A percentile compares a stretch with the other conserved stretches of the same genome.
phyloP scores from a whole-genome alignment of 306 rosid genomes.

The Citrullus amarus region DNA sequence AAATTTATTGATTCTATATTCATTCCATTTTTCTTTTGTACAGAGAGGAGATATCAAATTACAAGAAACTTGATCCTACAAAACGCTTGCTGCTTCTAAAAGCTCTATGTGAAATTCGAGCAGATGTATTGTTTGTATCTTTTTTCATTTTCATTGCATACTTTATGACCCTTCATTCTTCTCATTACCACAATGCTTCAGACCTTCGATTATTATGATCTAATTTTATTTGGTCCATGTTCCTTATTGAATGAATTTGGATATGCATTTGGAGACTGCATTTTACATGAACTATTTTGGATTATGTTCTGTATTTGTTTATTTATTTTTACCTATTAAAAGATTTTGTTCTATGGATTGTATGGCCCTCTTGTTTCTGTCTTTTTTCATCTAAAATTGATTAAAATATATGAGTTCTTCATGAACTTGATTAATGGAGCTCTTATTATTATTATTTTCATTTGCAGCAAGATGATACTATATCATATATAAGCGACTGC shows the following conservation, averaged over 20 bases:
- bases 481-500: conserved; percentile 52
- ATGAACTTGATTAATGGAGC: background rate
- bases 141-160: conserved; percentile 4
- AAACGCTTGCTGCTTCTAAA: conserved; percentile 58
- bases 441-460: background rate
- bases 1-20: conserved; percentile 1
- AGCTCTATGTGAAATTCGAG: conserved; percentile 90
- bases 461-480: conserved; percentile 67
- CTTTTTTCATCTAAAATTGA: background rate
- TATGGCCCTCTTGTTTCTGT: background rate
- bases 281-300: background rate
- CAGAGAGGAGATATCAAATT: conserved; percentile 71
- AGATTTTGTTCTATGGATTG: background rate
- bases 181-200: background rate
- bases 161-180: conserved; percentile 2
- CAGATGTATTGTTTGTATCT: conserved; percentile 35
- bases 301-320: background rate
- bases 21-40: conserved; percentile 14
- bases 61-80: conserved; percentile 56
- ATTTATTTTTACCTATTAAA: background rate
- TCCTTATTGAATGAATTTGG: background rate
- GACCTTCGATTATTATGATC: background rate
- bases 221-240: background rate
- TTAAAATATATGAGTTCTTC: background rate
- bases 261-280: background rate